phyloP scores from a whole-genome alignment of 2,329 filamentous ascomycete species.

The Beauveria sp. region DNA sequence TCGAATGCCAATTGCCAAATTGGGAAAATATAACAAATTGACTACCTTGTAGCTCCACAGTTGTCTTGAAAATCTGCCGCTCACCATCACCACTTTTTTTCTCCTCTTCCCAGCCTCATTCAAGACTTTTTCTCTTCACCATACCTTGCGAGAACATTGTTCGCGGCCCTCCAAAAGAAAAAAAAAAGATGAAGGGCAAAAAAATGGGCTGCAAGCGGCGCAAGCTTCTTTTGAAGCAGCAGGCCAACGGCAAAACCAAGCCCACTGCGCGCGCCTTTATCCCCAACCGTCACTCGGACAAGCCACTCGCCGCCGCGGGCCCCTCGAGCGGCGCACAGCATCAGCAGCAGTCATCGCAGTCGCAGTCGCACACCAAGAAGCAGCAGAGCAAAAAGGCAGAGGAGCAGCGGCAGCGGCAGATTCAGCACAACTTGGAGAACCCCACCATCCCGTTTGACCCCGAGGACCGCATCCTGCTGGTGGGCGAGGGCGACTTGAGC shows the following conservation, averaged over 20 bases:
- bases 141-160: no score
- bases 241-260: background rate
- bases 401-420: slow-evolving; percentile 12
- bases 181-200: no score
- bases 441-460: slow-evolving; percentile 61
- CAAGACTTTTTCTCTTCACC: background rate
- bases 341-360: background rate
- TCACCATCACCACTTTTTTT: background rate
- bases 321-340: background rate
- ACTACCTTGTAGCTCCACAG: no score
- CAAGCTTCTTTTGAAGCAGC: slow-evolving; percentile 2
- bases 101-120: background rate
- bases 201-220: slow-evolving; percentile 7
- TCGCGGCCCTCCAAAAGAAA: no score
- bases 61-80: no score
- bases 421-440: slow-evolving; percentile 22
- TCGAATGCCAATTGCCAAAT: background rate
- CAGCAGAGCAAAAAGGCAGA: slow-evolving; percentile 12
- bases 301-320: slow-evolving; percentile 1
- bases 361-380: background rate
- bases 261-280: background rate
- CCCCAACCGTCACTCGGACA: slow-evolving; percentile 10
- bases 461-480: slow-evolving; percentile 61
- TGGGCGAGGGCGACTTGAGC: slow-evolving; percentile 77
- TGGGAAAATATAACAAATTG: no score